A percentile compares a stretch with the other conserved stretches of the same genome.
These are phyloP conservation scores for Colletotrichum navitas DNA, from an alignment of 2,329 filamentous ascomycete genomes.

Conservation along the genomic window DNA sequence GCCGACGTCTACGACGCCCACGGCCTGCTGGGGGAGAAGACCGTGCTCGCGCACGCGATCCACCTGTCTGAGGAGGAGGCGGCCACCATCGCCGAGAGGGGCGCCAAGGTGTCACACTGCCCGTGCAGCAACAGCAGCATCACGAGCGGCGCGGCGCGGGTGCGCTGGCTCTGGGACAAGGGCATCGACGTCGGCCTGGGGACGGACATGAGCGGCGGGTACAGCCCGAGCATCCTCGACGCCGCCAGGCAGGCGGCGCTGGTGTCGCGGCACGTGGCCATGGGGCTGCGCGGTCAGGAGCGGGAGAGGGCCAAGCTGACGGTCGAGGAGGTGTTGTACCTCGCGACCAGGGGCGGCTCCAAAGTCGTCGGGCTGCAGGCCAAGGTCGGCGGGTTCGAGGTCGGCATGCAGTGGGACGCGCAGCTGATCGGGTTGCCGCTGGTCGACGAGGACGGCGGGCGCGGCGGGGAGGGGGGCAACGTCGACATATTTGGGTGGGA, in stretches of 20 bases:
- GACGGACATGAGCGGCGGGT: constrained; percentile 92
- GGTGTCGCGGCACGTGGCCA: constrained; percentile 79
- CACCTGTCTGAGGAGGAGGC: constrained; percentile 79
- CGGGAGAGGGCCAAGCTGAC: constrained; percentile 73
- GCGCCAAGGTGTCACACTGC: constrained; percentile 83
- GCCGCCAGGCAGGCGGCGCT: constrained; percentile 85
- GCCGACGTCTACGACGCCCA: constrained; percentile 82
- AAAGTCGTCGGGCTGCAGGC: constrained; percentile 80
- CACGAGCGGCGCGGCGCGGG: constrained; percentile 81
- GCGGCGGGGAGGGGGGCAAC: constrained; percentile 63
- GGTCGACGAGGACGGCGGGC: constrained; percentile 59
- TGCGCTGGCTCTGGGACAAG: constrained; percentile 79
- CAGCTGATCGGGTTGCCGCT: constrained; percentile 79
- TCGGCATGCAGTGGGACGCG: constrained; percentile 91
- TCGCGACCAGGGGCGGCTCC: constrained; percentile 91
- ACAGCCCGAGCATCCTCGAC: constrained; percentile 83
- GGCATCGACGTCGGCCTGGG: constrained; percentile 87
- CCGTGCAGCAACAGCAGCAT: constrained; percentile 88
- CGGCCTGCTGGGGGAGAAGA: constrained; percentile 77
- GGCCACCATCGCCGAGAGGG: constrained; percentile 69
- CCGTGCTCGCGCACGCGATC: constrained; percentile 87
- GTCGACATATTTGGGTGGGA: constrained; percentile 95
- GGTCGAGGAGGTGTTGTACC: constrained; percentile 88
- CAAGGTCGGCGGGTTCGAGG: constrained; percentile 83
- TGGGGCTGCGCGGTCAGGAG: constrained; percentile 57